Conservation (phyloP, 352 stramenopile genomes). For the Pythium chondricola region DNA sequence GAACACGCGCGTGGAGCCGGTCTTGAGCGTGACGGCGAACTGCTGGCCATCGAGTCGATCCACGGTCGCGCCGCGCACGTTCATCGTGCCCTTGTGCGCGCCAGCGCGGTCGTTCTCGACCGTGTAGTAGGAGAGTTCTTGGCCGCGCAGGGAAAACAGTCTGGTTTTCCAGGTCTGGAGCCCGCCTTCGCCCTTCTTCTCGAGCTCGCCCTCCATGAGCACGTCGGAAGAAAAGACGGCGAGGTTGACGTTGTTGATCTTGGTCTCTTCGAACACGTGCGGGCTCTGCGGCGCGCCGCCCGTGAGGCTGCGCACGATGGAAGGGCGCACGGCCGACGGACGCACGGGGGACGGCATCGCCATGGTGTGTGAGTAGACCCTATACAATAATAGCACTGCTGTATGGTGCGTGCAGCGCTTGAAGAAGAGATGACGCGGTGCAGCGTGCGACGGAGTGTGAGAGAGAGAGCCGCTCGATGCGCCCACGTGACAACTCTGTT, state of each 20-base stretch:
- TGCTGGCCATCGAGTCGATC: constrained; percentile 42
- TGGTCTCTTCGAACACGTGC: constrained; percentile 57
- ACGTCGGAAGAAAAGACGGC: constrained; percentile 59
- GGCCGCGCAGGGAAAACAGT: constrained; percentile 62
- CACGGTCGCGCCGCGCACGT: constrained; percentile 35
- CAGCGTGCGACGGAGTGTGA: no score
- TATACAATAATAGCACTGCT: background rate
- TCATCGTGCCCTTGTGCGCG: constrained; percentile 53
- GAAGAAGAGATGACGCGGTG: background rate
- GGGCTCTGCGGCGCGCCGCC: constrained; percentile 16
- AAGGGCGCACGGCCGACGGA: constrained; percentile 27
- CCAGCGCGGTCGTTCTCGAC: constrained; percentile 36
- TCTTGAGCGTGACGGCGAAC: constrained; percentile 24
- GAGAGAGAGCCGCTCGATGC: no score
- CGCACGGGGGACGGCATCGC: constrained; percentile 18
- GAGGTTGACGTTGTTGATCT: constrained; percentile 47
- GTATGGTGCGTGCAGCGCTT: background rate
- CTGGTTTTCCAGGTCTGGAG: constrained; percentile 64
- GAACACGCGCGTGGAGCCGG: constrained; percentile 29
- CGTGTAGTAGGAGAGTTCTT: constrained; percentile 68
- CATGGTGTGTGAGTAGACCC: constrained; percentile 3
- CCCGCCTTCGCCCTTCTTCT: constrained; percentile 57
- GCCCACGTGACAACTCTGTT: no score
- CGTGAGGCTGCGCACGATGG: constrained; percentile 32
- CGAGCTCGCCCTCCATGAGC: constrained; percentile 63